These are phyloP conservation scores for Termitomyces sp. DNA, from an alignment of 768 basidiomycete species.

Conservation along the genomic window DNA sequence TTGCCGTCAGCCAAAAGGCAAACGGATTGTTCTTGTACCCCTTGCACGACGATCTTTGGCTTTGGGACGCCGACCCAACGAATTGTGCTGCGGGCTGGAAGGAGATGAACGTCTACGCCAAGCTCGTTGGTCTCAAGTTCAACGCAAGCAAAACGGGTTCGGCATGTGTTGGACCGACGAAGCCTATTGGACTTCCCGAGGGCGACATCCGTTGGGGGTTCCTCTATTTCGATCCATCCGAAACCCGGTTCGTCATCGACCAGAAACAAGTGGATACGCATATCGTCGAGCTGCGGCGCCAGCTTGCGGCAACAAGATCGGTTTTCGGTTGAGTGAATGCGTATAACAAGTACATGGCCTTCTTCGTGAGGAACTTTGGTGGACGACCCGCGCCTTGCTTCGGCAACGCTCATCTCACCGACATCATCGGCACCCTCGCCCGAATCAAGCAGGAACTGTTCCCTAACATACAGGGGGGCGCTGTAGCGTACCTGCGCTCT, in stretches of 20 bases:
- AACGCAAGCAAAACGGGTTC: slow-evolving; percentile 38
- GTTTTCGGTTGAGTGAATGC: slow-evolving; percentile 29
- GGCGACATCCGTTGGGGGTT: slow-evolving; percentile 19
- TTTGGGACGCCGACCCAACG: slow-evolving; percentile 29
- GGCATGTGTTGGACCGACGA: slow-evolving; percentile 24
- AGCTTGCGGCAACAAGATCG: slow-evolving; percentile 24
- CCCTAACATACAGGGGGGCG: slow-evolving; percentile 15
- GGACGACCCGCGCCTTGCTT: slow-evolving; percentile 24
- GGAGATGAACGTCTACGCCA: slow-evolving; percentile 36
- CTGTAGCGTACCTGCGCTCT: slow-evolving; percentile 17
- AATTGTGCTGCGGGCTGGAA: slow-evolving; percentile 33
- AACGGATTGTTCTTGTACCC: slow-evolving; percentile 36
- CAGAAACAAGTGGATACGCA: slow-evolving; percentile 23
- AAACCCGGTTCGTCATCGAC: slow-evolving; percentile 15
- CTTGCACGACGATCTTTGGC: slow-evolving; percentile 43
- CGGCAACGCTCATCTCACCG: slow-evolving; percentile 5
- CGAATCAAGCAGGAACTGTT: slow-evolving; percentile 23
- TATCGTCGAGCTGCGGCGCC: slow-evolving; percentile 25
- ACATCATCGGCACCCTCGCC: slow-evolving; percentile 22
- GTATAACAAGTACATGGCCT: slow-evolving; percentile 28
- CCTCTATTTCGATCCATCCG: slow-evolving; percentile 12
- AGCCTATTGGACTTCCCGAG: slow-evolving; percentile 11
- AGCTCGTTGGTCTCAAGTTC: slow-evolving; percentile 34
- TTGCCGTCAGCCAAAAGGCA: slow-evolving; percentile 38
- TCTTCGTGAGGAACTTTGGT: slow-evolving; percentile 25